Evolutionary conservation across 371 early-diverging fungal genomes (phyloP).

Genomic region (Mortierella sp.): DNA sequence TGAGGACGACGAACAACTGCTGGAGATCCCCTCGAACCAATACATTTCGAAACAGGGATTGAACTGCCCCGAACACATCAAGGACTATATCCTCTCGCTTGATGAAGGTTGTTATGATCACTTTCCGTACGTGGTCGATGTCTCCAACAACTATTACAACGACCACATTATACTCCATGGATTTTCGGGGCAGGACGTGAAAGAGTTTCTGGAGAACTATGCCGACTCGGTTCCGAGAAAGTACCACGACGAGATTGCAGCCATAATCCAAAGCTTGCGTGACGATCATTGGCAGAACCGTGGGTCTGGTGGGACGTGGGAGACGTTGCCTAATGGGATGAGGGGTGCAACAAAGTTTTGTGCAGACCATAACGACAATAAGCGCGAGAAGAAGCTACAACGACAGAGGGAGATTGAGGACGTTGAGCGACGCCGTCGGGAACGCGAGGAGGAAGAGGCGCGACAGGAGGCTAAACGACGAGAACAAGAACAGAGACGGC

Average conservation of each 20-base stretch:
- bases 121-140: background rate
- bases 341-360: constrained; percentile 1
- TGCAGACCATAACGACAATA: background rate
- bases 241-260: constrained; percentile 10
- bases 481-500: background rate
- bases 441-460: background rate
- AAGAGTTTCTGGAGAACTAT: background rate
- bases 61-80: background rate
- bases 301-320: background rate
- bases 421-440: background rate
- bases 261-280: background rate
- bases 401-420: background rate
- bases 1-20: background rate
- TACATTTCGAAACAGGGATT: background rate
- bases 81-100: background rate
- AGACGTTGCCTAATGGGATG: background rate
- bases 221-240: background rate
- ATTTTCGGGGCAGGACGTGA: background rate
- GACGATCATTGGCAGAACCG: background rate
- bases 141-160: background rate
- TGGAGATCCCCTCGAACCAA: background rate
- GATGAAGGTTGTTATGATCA: background rate
- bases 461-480: background rate
- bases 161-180: background rate
- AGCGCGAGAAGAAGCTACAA: background rate